These are phyloP conservation scores for Tremella yokohamensis DNA, from an alignment of 768 basidiomycete species.

Conservation along the genomic window DNA sequence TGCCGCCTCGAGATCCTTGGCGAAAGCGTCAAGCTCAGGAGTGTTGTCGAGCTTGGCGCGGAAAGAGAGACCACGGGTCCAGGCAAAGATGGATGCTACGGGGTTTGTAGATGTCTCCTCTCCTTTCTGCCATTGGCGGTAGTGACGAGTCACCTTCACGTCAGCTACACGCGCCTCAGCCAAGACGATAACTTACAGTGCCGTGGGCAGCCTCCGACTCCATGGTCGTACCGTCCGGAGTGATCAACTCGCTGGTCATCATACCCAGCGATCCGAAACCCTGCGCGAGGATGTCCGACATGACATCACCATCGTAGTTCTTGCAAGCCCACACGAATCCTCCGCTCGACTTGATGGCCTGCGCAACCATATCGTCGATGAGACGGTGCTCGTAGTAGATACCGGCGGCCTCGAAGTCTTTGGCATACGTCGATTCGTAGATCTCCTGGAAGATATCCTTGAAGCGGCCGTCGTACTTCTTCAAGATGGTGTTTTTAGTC, in stretches of 20 bases:
- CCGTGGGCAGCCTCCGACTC: conserved; percentile 98
- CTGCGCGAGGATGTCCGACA: conserved; percentile 91
- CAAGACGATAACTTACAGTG: conserved; percentile 31
- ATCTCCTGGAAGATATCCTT: conserved; percentile 99
- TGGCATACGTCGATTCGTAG: conserved; percentile 63
- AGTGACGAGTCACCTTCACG: conserved; percentile 79
- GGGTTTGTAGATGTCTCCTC: conserved; percentile 98
- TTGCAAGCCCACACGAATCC: conserved; percentile 78
- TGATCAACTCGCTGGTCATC: conserved; percentile 96
- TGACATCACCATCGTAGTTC: conserved; percentile 70
- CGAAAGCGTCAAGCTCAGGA: conserved; percentile 68
- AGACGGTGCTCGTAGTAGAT: conserved; percentile 73
- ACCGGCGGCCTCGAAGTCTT: conserved; percentile 51
- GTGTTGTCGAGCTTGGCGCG: conserved; percentile 89
- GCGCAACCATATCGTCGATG: conserved; percentile 78
- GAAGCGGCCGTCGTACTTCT: conserved; percentile 94
- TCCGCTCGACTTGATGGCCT: conserved; percentile 91
- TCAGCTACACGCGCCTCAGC: neutral
- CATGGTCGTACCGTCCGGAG: conserved; percentile 86
- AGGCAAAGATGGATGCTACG: conserved; percentile 96
- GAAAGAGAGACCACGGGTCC: conserved; percentile 91
- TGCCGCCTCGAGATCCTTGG: conserved; percentile 71
- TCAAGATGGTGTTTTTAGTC: conserved; percentile 72
- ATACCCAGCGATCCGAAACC: conserved; percentile 95
- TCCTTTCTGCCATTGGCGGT: conserved; percentile 95